Percentiles rank a stretch among this genome's conserved stretches.
These are phyloP conservation scores for Aspergillus fijiensis DNA, from an alignment of 2,329 filamentous ascomycete genomes.

Conservation along the genomic window DNA sequence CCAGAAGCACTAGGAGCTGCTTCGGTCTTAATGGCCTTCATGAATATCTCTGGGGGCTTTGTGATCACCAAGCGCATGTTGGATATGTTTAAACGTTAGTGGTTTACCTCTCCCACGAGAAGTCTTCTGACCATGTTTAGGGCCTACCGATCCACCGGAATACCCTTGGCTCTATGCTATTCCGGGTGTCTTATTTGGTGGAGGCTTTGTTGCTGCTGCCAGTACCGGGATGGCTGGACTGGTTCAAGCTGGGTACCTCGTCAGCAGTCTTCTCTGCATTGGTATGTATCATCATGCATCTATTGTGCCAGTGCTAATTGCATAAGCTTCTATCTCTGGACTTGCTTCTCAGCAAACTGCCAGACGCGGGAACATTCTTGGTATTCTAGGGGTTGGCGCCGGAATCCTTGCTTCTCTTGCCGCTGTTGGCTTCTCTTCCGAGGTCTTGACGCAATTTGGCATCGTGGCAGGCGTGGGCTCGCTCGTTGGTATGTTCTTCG, in stretches of 20 bases:
- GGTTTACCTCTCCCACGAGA: background rate
- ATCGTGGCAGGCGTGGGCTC: slow-evolving; percentile 70
- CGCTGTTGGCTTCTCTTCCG: slow-evolving; percentile 76
- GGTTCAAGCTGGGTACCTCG: slow-evolving; percentile 82
- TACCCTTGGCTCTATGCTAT: slow-evolving; percentile 85
- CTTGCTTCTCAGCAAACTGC: slow-evolving; percentile 81
- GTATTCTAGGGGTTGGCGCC: slow-evolving; percentile 79
- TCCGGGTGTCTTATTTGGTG: slow-evolving; percentile 73
- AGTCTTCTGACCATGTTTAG: slow-evolving; percentile 39
- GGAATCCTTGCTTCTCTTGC: slow-evolving; percentile 80
- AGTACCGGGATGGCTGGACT: slow-evolving; percentile 79
- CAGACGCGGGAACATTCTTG: slow-evolving; percentile 79
- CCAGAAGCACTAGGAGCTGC: slow-evolving; percentile 75
- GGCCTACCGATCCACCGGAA: slow-evolving; percentile 80
- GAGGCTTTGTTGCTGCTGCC: slow-evolving; percentile 76
- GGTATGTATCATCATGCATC: slow-evolving; percentile 38
- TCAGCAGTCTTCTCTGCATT: slow-evolving; percentile 82
- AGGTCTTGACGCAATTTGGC: slow-evolving; percentile 78
- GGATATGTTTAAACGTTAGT: slow-evolving; percentile 77
- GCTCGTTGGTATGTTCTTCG: slow-evolving; percentile 52
- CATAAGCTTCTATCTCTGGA: slow-evolving; percentile 65
- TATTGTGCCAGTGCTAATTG: background rate
- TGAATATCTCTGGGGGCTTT: slow-evolving; percentile 86
- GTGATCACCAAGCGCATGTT: slow-evolving; percentile 92
- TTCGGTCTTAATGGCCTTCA: slow-evolving; percentile 81